Percentiles rank a stretch among this genome's conserved stretches.
These are phyloP conservation scores for Pulveroboletus sp. DNA, from an alignment of 768 basidiomycete species.

Conservation along the genomic window DNA sequence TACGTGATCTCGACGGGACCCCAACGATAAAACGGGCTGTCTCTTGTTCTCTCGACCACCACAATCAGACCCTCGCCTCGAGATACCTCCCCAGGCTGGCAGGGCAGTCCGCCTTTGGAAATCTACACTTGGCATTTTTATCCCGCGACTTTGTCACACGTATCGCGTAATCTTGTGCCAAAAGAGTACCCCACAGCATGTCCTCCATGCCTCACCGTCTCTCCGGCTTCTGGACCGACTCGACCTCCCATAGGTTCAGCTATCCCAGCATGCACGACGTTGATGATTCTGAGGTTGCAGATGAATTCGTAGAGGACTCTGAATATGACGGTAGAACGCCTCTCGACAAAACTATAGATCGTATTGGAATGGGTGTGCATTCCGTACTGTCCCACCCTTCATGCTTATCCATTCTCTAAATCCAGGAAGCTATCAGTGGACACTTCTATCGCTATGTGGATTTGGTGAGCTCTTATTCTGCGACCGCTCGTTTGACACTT, in stretches of 20 bases:
- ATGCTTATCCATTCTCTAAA: not conserved
- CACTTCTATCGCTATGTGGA: slow-evolving; percentile 76
- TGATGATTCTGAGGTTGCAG: slow-evolving; percentile 28
- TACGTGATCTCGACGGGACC: too few relatives aligned
- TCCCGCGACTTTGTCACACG: slow-evolving; percentile 3
- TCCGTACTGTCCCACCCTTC: not conserved
- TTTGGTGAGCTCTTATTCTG: slow-evolving; percentile 56
- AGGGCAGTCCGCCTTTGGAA: not conserved
- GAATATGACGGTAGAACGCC: slow-evolving; percentile 46
- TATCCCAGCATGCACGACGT: slow-evolving; percentile 34
- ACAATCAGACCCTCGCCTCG: too few relatives aligned
- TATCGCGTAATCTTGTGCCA: slow-evolving; percentile 4
- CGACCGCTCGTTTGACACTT: not conserved
- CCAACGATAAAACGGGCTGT: not conserved
- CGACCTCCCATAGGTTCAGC: too few relatives aligned
- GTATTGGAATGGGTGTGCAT: slow-evolving; percentile 77
- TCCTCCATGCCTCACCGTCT: too few relatives aligned
- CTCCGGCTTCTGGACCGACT: too few relatives aligned
- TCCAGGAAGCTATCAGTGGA: slow-evolving; percentile 74
- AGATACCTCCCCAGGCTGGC: too few relatives aligned
- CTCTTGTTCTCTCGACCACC: not conserved
- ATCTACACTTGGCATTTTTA: not conserved
- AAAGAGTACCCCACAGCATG: too few relatives aligned
- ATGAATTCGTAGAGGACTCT: slow-evolving; percentile 17
- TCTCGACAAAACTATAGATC: slow-evolving; percentile 83